Evolutionary conservation across 306 rosid species (phyloP), one percentile per base, ranked within the genome.

Genomic region (Quercus parvula): DNA sequence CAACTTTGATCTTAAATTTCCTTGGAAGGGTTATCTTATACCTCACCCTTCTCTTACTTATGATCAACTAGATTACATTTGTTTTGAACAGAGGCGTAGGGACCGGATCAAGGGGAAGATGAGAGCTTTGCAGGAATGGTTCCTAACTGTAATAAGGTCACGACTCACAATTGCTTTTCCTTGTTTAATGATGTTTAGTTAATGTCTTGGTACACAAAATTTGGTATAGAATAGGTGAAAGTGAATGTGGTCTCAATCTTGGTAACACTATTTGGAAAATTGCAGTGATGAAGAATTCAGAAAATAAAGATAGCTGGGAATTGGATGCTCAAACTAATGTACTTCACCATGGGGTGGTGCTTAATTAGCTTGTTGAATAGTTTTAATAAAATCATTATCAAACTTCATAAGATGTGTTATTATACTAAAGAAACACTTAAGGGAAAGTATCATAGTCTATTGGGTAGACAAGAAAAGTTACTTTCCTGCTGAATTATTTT

Each of bases 101-200:
- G 64, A 27, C 17, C 70, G 18, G 75, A 83, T 83, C 56, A 46
- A 27, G 57, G 66, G 13, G 76, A 83, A 74, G 82, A 69, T 74
- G 68, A 68, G 55, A n/a, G 14, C 20, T 0, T 31, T 83, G 31
- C 56, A 83, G 56, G 55, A 54, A 11, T 83, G 52, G 20, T 83
- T 31, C 86, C 83, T 57, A 78, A 83, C 64, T 83, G 73, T 57
- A 74, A 66, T 25, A 79, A 69, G 85, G 79, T 82, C 12, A 28
- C 44, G 7, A 38, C 11, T 7, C 46, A 38, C 46, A 38, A 31
- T 66, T 66, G 19, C 71, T 66, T 30, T 31, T 58, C 24, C 64
- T 6, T 30, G 71, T 11, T 30, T 27, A 10, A 66, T 66, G 8
- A 10, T 31, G 49, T 31, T 17, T 66, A 28, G 6, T 66, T 38